Base-by-base conservation (phyloP, 1,284 basidiomycete species). In the Leccinum subfulvum region DNA sequence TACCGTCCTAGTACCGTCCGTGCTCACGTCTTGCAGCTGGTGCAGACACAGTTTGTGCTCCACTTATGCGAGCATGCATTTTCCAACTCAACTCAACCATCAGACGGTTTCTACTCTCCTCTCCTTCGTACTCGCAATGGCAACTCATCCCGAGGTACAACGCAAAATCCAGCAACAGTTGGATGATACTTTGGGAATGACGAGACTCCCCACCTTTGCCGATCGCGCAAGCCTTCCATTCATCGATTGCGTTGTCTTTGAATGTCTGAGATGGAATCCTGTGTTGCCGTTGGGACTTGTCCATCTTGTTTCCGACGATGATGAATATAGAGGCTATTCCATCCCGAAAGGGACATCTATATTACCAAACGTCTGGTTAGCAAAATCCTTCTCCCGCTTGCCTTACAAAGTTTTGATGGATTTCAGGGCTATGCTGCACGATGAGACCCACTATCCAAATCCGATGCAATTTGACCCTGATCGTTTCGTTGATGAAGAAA, bases 181-280 rank as follows among this genome's bases (percentile, higher is more conserved):
- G 2, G 78, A 81, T 62, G 61, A 63, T 57, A 66, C 73, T 14
- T 58, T 77, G 59, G 68, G 68, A 51, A 64, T 62, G 28, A 69
- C 67, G 44, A 73, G 78, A 26, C 68, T 82, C 41, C 81, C 78
- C 14, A 69, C 69, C 16, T 76, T 79, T 57, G 64, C 67, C 10
- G 80, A 81, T 62, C 73, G 72, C 47, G 30, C 65, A 18, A 68
- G 71, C 35, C 71, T 81, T 37, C 76, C 79, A 28, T 78, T 75
- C 61, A 71, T 80, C 28, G 75, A 77, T 56, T 76, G 72, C 51
- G 66, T 80, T 33, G 77, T 77, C 60, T 75, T 71, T 65, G 78
- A 78, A 64, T 72, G 76, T 35, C 66, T 81, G 7, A 71, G 80
- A 58, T 82, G 80, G 81, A 77, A 80, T 65, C 80, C 80, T n/a